Percentiles rank a stretch among this genome's conserved stretches.
Conservation (phyloP, 2,329 filamentous ascomycete species). For the Periconia sp. region DNA sequence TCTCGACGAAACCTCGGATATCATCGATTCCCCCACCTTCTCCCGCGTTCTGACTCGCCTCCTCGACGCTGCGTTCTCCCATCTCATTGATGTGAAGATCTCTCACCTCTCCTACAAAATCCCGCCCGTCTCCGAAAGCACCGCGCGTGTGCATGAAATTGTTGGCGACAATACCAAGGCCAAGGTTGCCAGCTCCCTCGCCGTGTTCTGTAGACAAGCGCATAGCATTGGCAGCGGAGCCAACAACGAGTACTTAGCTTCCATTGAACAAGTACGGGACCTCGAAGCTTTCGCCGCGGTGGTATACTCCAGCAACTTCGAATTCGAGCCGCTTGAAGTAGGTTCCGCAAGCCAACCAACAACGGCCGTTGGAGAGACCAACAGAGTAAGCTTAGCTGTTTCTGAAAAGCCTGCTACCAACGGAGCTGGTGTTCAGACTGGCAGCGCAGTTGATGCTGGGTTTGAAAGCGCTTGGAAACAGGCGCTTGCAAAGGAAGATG, state of each 20-base stretch:
- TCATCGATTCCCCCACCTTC: slow-evolving; percentile 92
- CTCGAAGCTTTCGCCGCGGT: slow-evolving; percentile 84
- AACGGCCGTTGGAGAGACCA: slow-evolving; percentile 17
- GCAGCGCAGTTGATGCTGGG: slow-evolving; percentile 58
- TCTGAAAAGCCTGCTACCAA: slow-evolving; percentile 1
- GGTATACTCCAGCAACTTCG: slow-evolving; percentile 82
- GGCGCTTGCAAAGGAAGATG: slow-evolving; percentile 55
- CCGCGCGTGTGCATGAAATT: slow-evolving; percentile 54
- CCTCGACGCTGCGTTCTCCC: slow-evolving; percentile 83
- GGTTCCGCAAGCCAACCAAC: slow-evolving; percentile 6
- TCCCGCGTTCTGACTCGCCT: slow-evolving; percentile 81
- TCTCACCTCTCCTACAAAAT: slow-evolving; percentile 76
- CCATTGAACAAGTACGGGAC: slow-evolving; percentile 75
- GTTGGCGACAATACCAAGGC: slow-evolving; percentile 56
- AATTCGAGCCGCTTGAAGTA: slow-evolving; percentile 50
- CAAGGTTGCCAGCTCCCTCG: slow-evolving; percentile 86
- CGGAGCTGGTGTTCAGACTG: slow-evolving; percentile 55
- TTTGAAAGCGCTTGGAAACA: slow-evolving; percentile 73
- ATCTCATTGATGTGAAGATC: slow-evolving; percentile 80
- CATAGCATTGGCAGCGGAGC: slow-evolving; percentile 75
- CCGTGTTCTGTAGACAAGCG: slow-evolving; percentile 86
- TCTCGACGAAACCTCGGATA: slow-evolving; percentile 91
- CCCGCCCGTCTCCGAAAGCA: slow-evolving; percentile 46
- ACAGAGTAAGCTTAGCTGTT: slow-evolving; percentile 16
- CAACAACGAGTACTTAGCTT: slow-evolving; percentile 55